Evolutionary conservation across 202 grass and related monocot species (phyloP).

Genomic region (Bolboschoenoplectus hybrid): DNA sequence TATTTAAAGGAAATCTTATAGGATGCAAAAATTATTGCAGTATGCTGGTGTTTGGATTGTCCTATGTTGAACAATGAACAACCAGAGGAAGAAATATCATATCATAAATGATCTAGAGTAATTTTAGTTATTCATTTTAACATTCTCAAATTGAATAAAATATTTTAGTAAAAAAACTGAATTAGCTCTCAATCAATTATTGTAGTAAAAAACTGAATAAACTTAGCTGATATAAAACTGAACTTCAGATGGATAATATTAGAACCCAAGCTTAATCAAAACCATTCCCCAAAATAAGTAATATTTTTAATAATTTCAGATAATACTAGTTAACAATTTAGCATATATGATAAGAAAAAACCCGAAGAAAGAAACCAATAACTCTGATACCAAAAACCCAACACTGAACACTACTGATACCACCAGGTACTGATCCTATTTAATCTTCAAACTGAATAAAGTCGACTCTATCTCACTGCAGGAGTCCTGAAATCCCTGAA

Average conservation of each 20-base stretch:
- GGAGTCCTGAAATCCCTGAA: neutral
- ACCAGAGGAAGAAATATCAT: neutral
- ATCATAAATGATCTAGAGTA: neutral
- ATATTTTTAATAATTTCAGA: neutral
- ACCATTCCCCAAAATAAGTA: neutral
- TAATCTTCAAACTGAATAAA: neutral
- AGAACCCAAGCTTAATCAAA: neutral
- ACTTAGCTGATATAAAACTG: neutral
- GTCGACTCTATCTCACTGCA: neutral
- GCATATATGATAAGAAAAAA: neutral
- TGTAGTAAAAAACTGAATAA: neutral
- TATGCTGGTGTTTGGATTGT: neutral
- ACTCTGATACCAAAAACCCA: too few relatives aligned
- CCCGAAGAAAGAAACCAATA: too few relatives aligned
- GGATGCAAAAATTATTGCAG: neutral
- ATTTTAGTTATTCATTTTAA: neutral
- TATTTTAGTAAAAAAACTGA: neutral
- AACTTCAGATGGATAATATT: neutral
- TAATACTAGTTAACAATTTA: neutral
- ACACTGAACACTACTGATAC: neutral
- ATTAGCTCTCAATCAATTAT: neutral
- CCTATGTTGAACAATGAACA: neutral
- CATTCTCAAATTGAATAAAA: neutral
- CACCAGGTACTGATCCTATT: neutral
- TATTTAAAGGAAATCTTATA: too few relatives aligned